Evolutionary conservation across 768 basidiomycete species (phyloP), one percentile per base, ranked within the genome.

Genomic region (Russula abietina): DNA sequence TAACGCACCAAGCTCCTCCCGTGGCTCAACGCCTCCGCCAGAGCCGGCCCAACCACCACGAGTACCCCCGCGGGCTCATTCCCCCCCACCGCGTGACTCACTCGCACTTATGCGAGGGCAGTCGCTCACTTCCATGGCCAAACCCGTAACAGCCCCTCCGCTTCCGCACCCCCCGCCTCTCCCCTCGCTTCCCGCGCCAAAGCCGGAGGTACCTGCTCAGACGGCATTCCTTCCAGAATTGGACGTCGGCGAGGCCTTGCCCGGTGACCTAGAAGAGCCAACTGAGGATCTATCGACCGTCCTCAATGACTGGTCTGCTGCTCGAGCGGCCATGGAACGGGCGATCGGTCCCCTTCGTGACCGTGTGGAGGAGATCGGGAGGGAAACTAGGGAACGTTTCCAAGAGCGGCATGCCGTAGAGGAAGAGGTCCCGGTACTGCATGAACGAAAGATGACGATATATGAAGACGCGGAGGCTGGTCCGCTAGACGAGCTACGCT

Each of bases 31-130:
- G 19, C 65, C 65, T 5, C 57, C 65, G 17, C 54, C 65, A 17
- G 53, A 59, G 10, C 64, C 54, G 1, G 41, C 58, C 6, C 38
- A 22, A 43, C 38, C 50, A n/a, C 63, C 65, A 55, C 65, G 62
- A 30, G 55, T 65, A 11, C 65, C 63, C 19, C 57, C 59, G 8
- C 54, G 53, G 11, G 63, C 38, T 7, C 59, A 53, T 55, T 59
- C 65, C 24, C 57, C 65, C 9, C 57, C 63, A 6, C 59, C 57
- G 50, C 65, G 63, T 24, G 62, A 65, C 16, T 53, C 63, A 8
- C 65, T 66, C 14, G 57, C 65, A 14, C 54, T 66, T 11, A 60
- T 56, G 65, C 62, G 65, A 36, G 58, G 64, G 28, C 65, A 66
- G 55, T 50, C 63, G 19, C 63, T 64, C 48, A 55, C 48, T 9